These are phyloP conservation scores for Mycosphaerella sp. DNA, from an alignment of 2,329 filamentous ascomycete genomes.

Conservation along the genomic window DNA sequence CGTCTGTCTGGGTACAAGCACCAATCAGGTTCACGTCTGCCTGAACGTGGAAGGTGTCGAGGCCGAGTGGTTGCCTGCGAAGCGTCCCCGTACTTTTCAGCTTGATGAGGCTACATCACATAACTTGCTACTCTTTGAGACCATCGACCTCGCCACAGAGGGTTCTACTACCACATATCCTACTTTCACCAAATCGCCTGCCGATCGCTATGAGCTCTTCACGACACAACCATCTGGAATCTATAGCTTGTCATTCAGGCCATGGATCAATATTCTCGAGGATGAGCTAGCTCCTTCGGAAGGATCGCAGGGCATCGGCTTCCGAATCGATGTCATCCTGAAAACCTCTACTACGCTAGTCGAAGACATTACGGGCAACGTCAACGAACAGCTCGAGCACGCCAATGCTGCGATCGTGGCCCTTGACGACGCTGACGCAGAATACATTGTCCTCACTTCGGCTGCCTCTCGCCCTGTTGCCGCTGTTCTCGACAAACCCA, in stretches of 20 bases:
- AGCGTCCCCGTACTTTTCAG: conserved; percentile 24
- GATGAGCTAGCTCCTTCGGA: conserved; percentile 42
- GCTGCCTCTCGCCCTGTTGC: conserved; percentile 36
- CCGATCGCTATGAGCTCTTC: conserved; percentile 54
- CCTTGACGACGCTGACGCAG: conserved; percentile 49
- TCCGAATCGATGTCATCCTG: conserved; percentile 52
- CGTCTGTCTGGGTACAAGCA: conserved; percentile 52
- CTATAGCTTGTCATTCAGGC: conserved; percentile 49
- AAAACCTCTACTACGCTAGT: conserved; percentile 46
- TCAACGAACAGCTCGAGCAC: conserved; percentile 23
- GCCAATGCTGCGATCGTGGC: conserved; percentile 47
- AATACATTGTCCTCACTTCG: conserved; percentile 50
- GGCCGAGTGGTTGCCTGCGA: conserved; percentile 55
- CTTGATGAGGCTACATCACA: conserved; percentile 27
- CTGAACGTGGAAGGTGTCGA: conserved; percentile 57
- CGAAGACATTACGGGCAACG: conserved; percentile 38
- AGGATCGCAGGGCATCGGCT: conserved; percentile 47
- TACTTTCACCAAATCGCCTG: conserved; percentile 51
- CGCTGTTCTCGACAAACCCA: conserved; percentile 47
- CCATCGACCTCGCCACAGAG: conserved; percentile 31
- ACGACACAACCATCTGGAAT: conserved; percentile 51
- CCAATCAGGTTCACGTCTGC: conserved; percentile 52
- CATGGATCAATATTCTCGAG: conserved; percentile 53
- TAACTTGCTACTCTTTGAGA: conserved; percentile 39
- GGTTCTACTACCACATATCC: conserved; percentile 39